phyloP scores from a whole-genome alignment of 2,329 filamentous ascomycete genomes.

The Fusarium agapanthi region DNA sequence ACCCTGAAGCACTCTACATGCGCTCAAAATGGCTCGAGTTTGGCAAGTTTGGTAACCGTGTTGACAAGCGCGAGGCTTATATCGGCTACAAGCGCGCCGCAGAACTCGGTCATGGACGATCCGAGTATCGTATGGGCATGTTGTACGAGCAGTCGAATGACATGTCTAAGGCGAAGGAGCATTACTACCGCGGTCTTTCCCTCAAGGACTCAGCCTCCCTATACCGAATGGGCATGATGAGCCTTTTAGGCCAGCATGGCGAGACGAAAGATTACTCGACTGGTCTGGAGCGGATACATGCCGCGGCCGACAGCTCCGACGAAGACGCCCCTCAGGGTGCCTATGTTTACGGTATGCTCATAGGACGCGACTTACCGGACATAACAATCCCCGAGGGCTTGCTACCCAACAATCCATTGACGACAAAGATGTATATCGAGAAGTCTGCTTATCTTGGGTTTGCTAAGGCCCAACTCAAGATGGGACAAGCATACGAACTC shows the following conservation, averaged over 20 bases:
- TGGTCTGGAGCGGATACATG: conserved; percentile 83
- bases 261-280: conserved; percentile 81
- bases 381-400: conserved; percentile 78
- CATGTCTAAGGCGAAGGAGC: conserved; percentile 85
- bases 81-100: conserved; percentile 85
- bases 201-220: conserved; percentile 86
- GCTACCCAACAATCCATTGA: conserved; percentile 75
- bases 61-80: conserved; percentile 96
- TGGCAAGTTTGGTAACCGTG: conserved; percentile 89
- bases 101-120: conserved; percentile 84
- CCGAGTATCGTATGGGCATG: conserved; percentile 98
- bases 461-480: conserved; percentile 94
- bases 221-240: conserved; percentile 96
- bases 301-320: conserved; percentile 86
- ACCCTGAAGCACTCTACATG: conserved; percentile 94
- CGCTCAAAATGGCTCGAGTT: conserved; percentile 97
- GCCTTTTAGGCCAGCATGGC: conserved; percentile 90
- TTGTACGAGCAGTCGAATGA: conserved; percentile 96
- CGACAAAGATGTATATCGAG: conserved; percentile 88
- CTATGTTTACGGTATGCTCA: conserved; percentile 94
- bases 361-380: conserved; percentile 90
- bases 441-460: conserved; percentile 97
- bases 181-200: conserved; percentile 85
- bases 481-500: conserved; percentile 95
- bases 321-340: conserved; percentile 97